Evolutionary conservation across 495 filamentous ascomycete species (phyloP).

Genomic region (Collariella sp.): DNA sequence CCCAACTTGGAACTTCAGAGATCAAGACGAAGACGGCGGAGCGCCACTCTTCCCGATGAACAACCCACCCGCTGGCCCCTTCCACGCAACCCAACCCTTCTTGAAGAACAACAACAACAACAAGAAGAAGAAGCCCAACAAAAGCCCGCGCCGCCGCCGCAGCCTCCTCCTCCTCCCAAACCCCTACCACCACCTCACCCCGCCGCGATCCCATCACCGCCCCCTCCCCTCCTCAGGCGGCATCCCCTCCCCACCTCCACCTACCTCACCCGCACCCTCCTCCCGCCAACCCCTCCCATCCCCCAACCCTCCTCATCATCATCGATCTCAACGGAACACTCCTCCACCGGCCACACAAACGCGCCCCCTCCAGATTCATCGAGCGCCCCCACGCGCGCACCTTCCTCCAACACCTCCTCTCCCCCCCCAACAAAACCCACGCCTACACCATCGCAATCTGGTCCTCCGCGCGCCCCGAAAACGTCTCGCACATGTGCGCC

Average conservation of each 20-base stretch:
- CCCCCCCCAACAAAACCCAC: conserved; percentile 55
- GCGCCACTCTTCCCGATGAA: not conserved
- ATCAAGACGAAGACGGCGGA: not conserved
- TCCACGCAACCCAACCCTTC: not conserved
- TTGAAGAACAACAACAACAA: not conserved
- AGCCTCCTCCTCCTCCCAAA: not conserved
- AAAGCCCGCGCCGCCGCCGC: not conserved
- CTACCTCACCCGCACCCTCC: conserved; percentile 32
- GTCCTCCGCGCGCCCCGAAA: conserved; percentile 71
- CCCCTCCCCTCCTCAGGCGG: conserved; percentile 42
- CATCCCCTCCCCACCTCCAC: conserved; percentile 32
- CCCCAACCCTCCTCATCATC: conserved; percentile 65
- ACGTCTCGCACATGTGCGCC: conserved; percentile 54
- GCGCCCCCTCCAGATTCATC: conserved; percentile 43
- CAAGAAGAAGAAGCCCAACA: not conserved
- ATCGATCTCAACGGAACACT: conserved; percentile 93
- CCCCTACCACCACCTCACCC: not conserved
- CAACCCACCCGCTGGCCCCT: not conserved
- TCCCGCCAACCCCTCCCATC: conserved; percentile 18
- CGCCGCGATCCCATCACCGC: conserved; percentile 17
- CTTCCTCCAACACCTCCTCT: conserved; percentile 61
- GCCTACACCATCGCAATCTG: conserved; percentile 93
- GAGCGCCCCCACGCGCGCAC: conserved; percentile 50
- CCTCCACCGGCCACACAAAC: conserved; percentile 53
- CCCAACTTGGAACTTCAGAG: not conserved